Conservation (phyloP, 768 basidiomycete species). For the Rhodotorula graminis region DNA sequence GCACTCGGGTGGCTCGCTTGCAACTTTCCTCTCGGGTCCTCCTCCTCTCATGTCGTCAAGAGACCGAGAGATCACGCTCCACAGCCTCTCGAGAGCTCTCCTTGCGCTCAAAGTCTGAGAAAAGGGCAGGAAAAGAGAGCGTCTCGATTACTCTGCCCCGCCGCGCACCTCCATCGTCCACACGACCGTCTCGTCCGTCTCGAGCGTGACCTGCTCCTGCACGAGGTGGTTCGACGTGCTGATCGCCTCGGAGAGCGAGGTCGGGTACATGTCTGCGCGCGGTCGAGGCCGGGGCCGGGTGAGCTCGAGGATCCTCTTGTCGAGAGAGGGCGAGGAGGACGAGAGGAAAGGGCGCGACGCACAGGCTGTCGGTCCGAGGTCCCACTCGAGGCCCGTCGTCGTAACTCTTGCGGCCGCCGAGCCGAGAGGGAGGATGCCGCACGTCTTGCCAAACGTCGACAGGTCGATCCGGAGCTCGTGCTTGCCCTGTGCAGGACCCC, state of each 20-base stretch:
- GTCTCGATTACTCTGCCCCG: constrained; percentile 16
- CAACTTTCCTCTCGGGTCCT: too few species aligned
- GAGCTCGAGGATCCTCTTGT: background rate
- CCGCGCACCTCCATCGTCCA: constrained; percentile 71
- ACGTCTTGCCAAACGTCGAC: constrained; percentile 70
- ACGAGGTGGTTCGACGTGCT: constrained; percentile 93
- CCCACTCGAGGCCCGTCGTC: constrained; percentile 82
- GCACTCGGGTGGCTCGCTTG: background rate
- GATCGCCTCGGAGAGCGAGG: constrained; percentile 75
- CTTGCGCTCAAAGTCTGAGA: too few species aligned
- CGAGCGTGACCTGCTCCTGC: constrained; percentile 62
- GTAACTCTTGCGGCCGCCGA: constrained; percentile 69
- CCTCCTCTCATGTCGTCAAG: too few species aligned
- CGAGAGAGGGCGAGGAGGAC: background rate
- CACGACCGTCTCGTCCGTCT: constrained; percentile 77
- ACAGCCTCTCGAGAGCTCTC: too few species aligned
- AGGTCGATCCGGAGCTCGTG: constrained; percentile 76
- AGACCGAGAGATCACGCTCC: too few species aligned
- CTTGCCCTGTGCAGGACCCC: constrained; percentile 59
- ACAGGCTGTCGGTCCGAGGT: constrained; percentile 59
- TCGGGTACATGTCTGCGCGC: constrained; percentile 60
- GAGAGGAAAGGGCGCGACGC: background rate
- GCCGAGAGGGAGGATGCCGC: constrained; percentile 90
- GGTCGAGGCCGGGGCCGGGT: too few species aligned
- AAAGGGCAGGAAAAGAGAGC: too few species aligned